Percentiles rank a stretch among this genome's conserved stretches.
Conservation (phyloP, 2,329 filamentous ascomycete species). For the Colletotrichum neosansevieriae region DNA sequence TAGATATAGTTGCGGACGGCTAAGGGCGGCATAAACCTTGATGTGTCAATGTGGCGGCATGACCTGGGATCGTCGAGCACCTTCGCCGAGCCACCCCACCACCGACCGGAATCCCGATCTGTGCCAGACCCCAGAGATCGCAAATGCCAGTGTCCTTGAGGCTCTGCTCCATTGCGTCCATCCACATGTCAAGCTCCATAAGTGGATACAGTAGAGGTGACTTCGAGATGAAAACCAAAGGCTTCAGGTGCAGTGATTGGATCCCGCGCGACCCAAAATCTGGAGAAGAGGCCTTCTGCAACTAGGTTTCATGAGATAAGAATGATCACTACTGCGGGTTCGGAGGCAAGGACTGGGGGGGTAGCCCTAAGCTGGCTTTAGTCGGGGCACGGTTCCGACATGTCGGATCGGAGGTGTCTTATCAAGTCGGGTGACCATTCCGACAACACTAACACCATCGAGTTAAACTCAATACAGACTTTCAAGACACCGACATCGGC, state of each 20-base stretch:
- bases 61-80: slow-evolving; percentile 25
- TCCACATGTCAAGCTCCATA: slow-evolving; percentile 7
- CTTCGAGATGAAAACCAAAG: background rate
- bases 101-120: slow-evolving; percentile 22
- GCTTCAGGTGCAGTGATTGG: slow-evolving; percentile 8
- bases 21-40: slow-evolving; percentile 36
- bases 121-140: slow-evolving; percentile 8
- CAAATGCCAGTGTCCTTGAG: slow-evolving; percentile 2
- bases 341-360: slow-evolving; percentile 12
- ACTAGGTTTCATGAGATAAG: slow-evolving; percentile 35
- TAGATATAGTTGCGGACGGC: slow-evolving; percentile 35
- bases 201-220: slow-evolving; percentile 9
- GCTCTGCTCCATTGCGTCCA: slow-evolving; percentile 28
- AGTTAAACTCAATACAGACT: slow-evolving; percentile 4
- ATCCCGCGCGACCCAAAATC: slow-evolving; percentile 11
- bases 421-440: slow-evolving; percentile 19
- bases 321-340: slow-evolving; percentile 23
- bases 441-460: slow-evolving; percentile 16
- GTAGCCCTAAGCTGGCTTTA: slow-evolving; percentile 1
- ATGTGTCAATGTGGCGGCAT: slow-evolving; percentile 20
- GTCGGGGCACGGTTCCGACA: slow-evolving; percentile 26
- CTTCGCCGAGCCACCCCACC: slow-evolving; percentile 16
- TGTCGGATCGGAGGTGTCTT: slow-evolving; percentile 32
- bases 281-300: slow-evolving; percentile 12
- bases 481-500: slow-evolving; percentile 9